Percentiles rank a stretch among this genome's conserved stretches.
phyloP scores from a whole-genome alignment of 441 rosid species.

The Euphorbia neoarborescens region DNA sequence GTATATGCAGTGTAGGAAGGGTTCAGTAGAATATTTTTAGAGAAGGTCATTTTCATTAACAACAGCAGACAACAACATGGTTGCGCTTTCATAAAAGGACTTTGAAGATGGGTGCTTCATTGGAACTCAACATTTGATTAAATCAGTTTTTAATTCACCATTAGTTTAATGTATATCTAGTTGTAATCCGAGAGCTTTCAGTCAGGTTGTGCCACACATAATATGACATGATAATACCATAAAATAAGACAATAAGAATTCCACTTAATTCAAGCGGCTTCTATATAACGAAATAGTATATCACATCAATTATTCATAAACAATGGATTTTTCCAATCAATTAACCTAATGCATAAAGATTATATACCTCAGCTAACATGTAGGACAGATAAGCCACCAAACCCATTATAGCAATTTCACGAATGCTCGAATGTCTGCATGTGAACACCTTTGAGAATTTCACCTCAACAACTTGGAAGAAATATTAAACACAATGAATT shows the following conservation, averaged over 20 bases:
- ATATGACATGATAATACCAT: slow-evolving; percentile 81
- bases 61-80: too few relatives aligned
- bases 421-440: slow-evolving; percentile 64
- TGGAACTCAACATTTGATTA: too few relatives aligned
- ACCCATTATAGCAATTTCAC: slow-evolving; percentile 66
- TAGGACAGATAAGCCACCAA: slow-evolving; percentile 86
- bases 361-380: slow-evolving; percentile 74
- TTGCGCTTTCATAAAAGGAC: too few relatives aligned
- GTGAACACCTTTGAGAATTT: slow-evolving; percentile 4
- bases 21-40: too few relatives aligned
- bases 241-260: slow-evolving; percentile 82
- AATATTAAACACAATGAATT: neutral
- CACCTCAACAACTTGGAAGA: neutral
- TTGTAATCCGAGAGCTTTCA: slow-evolving; percentile 68
- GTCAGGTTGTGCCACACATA: slow-evolving; percentile 87
- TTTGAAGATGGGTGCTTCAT: too few relatives aligned
- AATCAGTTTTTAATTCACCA: too few relatives aligned
- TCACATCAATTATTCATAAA: neutral
- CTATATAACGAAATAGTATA: slow-evolving; percentile 5
- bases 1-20: too few relatives aligned
- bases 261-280: slow-evolving; percentile 80
- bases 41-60: too few relatives aligned
- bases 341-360: neutral
- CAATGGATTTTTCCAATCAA: neutral
- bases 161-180: slow-evolving; percentile 50